Base-by-base conservation (phyloP, 352 stramenopile species). In the Chrysophaeum taylorii region DNA sequence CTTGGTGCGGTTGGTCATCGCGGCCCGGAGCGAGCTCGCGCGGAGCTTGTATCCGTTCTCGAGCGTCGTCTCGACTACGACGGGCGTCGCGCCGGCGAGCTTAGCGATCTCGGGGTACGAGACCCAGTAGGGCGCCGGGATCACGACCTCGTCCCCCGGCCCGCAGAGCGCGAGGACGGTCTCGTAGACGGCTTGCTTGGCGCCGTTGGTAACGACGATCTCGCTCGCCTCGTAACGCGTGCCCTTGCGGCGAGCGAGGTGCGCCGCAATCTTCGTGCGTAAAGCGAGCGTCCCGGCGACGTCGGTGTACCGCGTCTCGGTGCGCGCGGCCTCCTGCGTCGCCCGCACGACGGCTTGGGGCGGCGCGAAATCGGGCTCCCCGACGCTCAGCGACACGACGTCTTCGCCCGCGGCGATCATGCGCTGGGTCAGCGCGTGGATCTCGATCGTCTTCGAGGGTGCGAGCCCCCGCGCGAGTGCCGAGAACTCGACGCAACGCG, bases 101-200 rank as follows among this genome's bases (percentile, higher is more conserved):
- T 88, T 86, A n/a, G 90, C 90, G 80, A 98, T 98, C 79, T 96
- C 91, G 12, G 92, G 92, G 84, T 98, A 98, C 36, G 86, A 95
- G 33, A 95, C 91, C 92, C 92, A 98, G 82, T 95, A 97, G 18
- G 93, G 94, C 43, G 92, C 88, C 42, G 94, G 94, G 45, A 98
- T 91, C 54, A 98, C 78, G 2, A 97, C 92, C 69, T 95, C 84
- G 76, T 98, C 93, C 1, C 91, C 92, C 18, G 84, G 80, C 36
- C 89, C 86, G 70, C 83, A 92, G n/a, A 93, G 83, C 1, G 90
- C 88, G 53, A 97, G 75, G 9, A 97, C 77, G 38, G 87, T 88
- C 79, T 97, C 89, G 78, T 91, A 97, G 9, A 96, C 88, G 41
- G 79, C 87, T 75, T 97, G 93, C 77, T 98, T 98, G 16, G 91